These are phyloP conservation scores for Sugiyamaella castrensis DNA, from an alignment of 1,139 yeast species.

Conservation along the genomic window DNA sequence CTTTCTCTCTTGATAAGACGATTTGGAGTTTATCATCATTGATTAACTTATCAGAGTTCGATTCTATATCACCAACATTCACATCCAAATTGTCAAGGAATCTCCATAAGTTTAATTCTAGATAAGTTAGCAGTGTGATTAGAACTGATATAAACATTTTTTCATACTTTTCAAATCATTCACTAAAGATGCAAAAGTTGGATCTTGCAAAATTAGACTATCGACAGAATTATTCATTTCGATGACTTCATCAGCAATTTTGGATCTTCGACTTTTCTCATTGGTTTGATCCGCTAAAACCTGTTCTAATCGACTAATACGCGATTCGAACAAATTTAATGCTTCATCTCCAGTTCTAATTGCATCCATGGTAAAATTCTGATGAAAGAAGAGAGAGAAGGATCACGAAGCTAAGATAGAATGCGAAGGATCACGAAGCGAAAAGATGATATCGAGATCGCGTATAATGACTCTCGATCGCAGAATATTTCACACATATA, in stretches of 20 bases:
- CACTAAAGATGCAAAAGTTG: not conserved
- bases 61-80: not conserved
- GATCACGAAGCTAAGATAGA: no score
- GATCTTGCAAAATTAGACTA: conserved; percentile 2
- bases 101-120: not conserved
- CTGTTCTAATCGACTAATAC: conserved; percentile 6
- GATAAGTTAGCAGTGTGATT: no score
- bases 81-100: conserved; percentile 1
- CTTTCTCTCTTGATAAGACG: conserved; percentile 2
- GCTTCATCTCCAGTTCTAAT: not conserved
- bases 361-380: no score
- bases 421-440: not conserved
- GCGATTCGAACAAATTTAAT: not conserved
- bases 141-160: no score
- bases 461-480: not conserved
- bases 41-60: not conserved
- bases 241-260: not conserved
- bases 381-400: not conserved
- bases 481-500: no score
- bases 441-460: not conserved
- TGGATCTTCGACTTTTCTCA: not conserved
- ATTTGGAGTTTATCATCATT: conserved; percentile 4
- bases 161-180: not conserved
- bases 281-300: not conserved
- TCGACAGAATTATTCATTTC: not conserved